These are phyloP conservation scores for Apiospora rasikravindrae DNA, from an alignment of 2,329 filamentous ascomycete genomes.

Conservation along the genomic window DNA sequence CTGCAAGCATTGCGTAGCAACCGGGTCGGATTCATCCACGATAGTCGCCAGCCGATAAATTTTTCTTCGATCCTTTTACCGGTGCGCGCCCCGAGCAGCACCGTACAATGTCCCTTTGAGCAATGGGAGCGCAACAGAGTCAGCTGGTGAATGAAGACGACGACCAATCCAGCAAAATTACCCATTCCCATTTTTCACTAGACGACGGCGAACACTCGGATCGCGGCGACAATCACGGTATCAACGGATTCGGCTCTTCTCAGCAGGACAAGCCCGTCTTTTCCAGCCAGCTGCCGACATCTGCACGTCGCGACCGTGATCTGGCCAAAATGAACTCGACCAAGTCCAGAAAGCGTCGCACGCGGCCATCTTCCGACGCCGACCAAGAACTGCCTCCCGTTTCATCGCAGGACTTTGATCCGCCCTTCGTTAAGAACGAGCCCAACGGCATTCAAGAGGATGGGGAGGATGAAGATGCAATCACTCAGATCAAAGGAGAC, in stretches of 20 bases:
- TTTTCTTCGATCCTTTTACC: background rate
- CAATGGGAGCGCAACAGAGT: conserved; percentile 15
- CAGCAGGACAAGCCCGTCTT: conserved; percentile 8
- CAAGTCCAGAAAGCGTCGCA: conserved; percentile 18
- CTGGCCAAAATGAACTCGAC: background rate
- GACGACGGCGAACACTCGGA: background rate
- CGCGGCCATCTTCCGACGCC: background rate
- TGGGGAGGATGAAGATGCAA: background rate
- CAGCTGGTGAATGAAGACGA: conserved; percentile 13
- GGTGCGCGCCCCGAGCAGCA: background rate
- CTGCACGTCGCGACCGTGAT: conserved; percentile 15
- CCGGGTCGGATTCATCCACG: background rate
- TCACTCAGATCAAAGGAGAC: background rate
- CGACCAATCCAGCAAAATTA: background rate
- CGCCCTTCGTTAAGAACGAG: background rate
- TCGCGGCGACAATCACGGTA: background rate
- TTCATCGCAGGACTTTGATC: background rate
- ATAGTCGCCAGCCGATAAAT: background rate
- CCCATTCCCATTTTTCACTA: background rate
- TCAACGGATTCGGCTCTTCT: background rate
- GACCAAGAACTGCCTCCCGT: background rate
- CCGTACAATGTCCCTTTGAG: conserved; percentile 2
- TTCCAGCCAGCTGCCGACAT: conserved; percentile 21
- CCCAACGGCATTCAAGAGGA: background rate
- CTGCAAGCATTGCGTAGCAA: background rate